These are phyloP conservation scores for Xylaria sp. DNA, from an alignment of 2,329 filamentous ascomycete genomes.

Conservation along the genomic window DNA sequence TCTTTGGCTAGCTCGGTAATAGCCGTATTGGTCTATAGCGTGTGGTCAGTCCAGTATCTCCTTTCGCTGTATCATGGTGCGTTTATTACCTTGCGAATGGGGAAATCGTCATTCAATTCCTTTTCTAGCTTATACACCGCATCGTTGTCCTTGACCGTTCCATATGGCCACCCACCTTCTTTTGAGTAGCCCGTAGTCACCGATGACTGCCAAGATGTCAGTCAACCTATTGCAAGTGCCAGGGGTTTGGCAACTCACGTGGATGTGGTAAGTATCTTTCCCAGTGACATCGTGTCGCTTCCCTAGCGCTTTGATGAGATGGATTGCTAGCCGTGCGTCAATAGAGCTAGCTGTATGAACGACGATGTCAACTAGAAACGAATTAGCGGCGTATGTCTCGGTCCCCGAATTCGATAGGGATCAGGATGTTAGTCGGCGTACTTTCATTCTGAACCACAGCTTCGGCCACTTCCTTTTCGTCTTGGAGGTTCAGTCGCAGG, in stretches of 20 bases:
- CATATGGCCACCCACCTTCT: conserved; percentile 49
- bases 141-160: conserved; percentile 48
- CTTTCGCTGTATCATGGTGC: not conserved
- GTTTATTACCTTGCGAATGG: conserved; percentile 33
- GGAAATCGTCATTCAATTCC: conserved; percentile 42
- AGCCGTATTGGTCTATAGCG: conserved; percentile 44
- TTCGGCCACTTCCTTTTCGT: conserved; percentile 42
- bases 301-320: conserved; percentile 51
- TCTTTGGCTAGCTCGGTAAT: conserved; percentile 47
- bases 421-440: conserved; percentile 1
- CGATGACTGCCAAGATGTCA: conserved; percentile 43
- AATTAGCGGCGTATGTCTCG: conserved; percentile 33
- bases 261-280: conserved; percentile 6
- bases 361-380: conserved; percentile 50
- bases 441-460: conserved; percentile 37
- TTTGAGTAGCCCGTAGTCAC: conserved; percentile 44
- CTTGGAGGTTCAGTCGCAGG: conserved; percentile 48
- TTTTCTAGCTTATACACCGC: conserved; percentile 48
- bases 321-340: conserved; percentile 40
- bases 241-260: not conserved
- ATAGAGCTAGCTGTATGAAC: conserved; percentile 51
- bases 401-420: not conserved
- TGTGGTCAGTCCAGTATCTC: not conserved
- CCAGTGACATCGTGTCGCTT: conserved; percentile 40
- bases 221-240: not conserved